Evolutionary conservation across 2,329 filamentous ascomycete species (phyloP).

Genomic region (Colletotrichum orchidophilum): DNA sequence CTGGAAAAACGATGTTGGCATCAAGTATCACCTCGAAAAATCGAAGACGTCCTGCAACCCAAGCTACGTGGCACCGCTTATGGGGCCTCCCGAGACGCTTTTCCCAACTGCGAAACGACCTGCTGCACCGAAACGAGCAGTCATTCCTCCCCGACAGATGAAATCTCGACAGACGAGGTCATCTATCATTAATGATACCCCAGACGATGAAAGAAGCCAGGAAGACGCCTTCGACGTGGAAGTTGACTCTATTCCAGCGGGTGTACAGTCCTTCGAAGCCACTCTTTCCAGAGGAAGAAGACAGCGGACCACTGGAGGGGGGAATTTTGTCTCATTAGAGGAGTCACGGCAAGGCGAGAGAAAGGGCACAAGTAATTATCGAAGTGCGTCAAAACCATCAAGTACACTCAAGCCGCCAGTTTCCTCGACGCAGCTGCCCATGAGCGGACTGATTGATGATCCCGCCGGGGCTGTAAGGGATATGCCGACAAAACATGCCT

Average conservation of each 20-base stretch:
- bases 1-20: slow-evolving; percentile 67
- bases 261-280: no score
- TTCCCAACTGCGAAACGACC: slow-evolving; percentile 3
- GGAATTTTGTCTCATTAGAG: background rate
- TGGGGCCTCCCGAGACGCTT: background rate
- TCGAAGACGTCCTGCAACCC: slow-evolving; percentile 65
- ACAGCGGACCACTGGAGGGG: background rate
- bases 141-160: background rate
- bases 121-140: background rate
- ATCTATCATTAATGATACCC: background rate
- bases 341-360: slow-evolving; percentile 1
- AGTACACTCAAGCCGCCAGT: background rate
- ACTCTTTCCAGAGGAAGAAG: background rate
- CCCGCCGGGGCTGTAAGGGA: slow-evolving; percentile 17
- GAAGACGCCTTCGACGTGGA: background rate
- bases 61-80: slow-evolving; percentile 45
- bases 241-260: background rate
- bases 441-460: slow-evolving; percentile 22
- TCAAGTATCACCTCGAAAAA: slow-evolving; percentile 68
- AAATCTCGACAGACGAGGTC: background rate
- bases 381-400: background rate
- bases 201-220: background rate
- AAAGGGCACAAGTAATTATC: background rate
- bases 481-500: slow-evolving; percentile 18
- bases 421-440: background rate